Evolutionary conservation across 106 monocot genomes (phyloP).

Genomic region (Apostasia shenzhenica): DNA sequence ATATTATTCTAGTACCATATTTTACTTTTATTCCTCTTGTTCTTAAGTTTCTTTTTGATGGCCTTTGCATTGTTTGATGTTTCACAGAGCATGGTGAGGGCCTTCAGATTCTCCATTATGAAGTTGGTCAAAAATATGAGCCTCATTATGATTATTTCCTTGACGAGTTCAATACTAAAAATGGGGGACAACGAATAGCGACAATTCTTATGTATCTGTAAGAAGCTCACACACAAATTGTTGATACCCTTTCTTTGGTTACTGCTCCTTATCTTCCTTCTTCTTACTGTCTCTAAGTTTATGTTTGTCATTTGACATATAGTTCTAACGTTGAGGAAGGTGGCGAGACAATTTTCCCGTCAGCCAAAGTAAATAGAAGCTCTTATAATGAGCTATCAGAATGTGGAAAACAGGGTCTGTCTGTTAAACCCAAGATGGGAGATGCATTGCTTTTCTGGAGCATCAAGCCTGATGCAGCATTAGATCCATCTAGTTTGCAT

Average conservation of each 20-base stretch:
- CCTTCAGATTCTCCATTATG: conserved; percentile 71
- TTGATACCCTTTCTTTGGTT: background rate
- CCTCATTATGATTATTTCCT: conserved; percentile 65
- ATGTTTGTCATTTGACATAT: background rate
- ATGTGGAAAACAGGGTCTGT: conserved; percentile 50
- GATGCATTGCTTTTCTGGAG: conserved; percentile 71
- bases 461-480: conserved; percentile 55
- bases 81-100: conserved; percentile 65
- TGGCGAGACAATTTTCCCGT: conserved; percentile 51
- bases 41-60: background rate
- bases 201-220: conserved; percentile 81
- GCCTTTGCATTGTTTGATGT: conserved; percentile 1
- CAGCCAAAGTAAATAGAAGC: conserved; percentile 40
- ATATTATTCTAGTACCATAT: too few relatives aligned
- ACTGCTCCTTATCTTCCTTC: background rate
- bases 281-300: background rate
- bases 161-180: conserved; percentile 56
- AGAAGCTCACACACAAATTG: conserved; percentile 1
- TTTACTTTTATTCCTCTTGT: background rate
- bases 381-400: conserved; percentile 48
- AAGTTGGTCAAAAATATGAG: conserved; percentile 76
- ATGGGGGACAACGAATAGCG: conserved; percentile 70
- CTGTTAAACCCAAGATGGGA: conserved; percentile 56
- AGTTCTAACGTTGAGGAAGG: conserved; percentile 66
- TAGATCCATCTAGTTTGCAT: conserved; percentile 62